Base-by-base conservation (phyloP, 2,329 filamentous ascomycete species). In the Ceratocystis alfenasii region DNA sequence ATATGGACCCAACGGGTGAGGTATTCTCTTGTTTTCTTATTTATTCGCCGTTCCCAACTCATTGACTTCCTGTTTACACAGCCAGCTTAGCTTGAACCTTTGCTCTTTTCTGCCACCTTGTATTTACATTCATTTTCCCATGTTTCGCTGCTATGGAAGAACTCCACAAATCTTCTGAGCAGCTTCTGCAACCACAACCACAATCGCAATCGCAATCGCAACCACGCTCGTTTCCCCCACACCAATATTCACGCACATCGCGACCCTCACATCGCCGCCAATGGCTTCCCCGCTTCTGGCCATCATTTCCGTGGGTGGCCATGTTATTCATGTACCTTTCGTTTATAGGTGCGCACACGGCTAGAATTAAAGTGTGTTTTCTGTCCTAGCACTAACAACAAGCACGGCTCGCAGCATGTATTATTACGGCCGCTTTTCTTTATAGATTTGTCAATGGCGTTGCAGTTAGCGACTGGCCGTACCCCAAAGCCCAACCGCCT, bases 81-180 rank as follows among this genome's bases (percentile, higher is more conserved):
- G 8, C 36, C 59, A 71, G 69, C 25, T 22, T 7, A 70, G 69
- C 25, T 22, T 60, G 6, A 46, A 45, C 15, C 22, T 62, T 48
- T 33, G 25, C 61, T 63, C 61, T 33, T 53, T 62, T 62, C 41
- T 48, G 46, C 46, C 6, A 48, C 15, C 5, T 3, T 28, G n/a
- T 25, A 7, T 41, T 55, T 53, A 8, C 45, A 4, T 44, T 12
- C 46, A 50, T 48, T n/a, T 53, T 50, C 36, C 53, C 72, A 68
- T 12, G 70, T 67, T 12, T 74, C 74, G 5, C 74, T 73, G 25
- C 76, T 71, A 33, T 78, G 78, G 33, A 78, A 78, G 6, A 82
- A 76, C 5, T 80, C 81, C 68, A 63, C 12, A 33, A 48, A 53
- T n/a, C 20, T 22, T 48, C 45, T 22, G 28, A 36, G 45, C 22